Conservation (phyloP, 1,139 yeast genomes). For the Taphrina communis region DNA sequence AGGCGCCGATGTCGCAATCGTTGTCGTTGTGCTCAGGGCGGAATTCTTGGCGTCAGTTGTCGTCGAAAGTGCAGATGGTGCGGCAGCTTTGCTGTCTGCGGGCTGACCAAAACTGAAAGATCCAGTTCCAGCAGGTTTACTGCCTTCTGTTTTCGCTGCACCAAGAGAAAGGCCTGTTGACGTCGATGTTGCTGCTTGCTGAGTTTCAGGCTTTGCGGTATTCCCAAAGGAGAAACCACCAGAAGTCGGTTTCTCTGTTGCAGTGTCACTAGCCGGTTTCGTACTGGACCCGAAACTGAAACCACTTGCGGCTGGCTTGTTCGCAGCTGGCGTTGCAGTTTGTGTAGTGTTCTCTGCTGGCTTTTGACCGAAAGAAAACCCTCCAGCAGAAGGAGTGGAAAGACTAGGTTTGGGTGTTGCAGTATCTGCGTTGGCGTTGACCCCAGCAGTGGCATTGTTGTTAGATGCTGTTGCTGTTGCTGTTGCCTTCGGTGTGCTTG, state of each 20-base stretch:
- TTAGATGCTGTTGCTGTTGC: background rate
- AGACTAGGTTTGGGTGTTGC: slow-evolving; percentile 5
- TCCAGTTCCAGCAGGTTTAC: background rate
- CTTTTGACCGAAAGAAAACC: slow-evolving; percentile 39
- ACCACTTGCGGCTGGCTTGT: slow-evolving; percentile 44
- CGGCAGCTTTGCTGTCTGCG: slow-evolving; percentile 47
- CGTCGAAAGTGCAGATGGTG: slow-evolving; percentile 7
- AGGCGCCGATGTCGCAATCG: slow-evolving; percentile 48
- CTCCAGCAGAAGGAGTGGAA: slow-evolving; percentile 31
- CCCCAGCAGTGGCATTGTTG: background rate
- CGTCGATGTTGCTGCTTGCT: slow-evolving; percentile 9
- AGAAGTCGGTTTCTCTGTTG: slow-evolving; percentile 13
- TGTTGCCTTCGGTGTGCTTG: background rate
- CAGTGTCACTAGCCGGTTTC: slow-evolving; percentile 10
- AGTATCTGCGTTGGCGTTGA: background rate
- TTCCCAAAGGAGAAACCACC: slow-evolving; percentile 33
- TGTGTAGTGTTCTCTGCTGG: slow-evolving; percentile 45
- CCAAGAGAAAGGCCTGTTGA: slow-evolving; percentile 39
- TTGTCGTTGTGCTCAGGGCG: slow-evolving; percentile 24
- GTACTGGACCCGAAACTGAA: slow-evolving; percentile 39
- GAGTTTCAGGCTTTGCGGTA: slow-evolving; percentile 21
- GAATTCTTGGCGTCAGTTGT: slow-evolving; percentile 14
- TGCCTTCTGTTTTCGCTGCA: slow-evolving; percentile 10
- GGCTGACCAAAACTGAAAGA: slow-evolving; percentile 44
- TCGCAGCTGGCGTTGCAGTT: slow-evolving; percentile 44